These are phyloP conservation scores for Eragrostis tef DNA, from an alignment of 202 grass and related monocot genomes.

Conservation along the genomic window DNA sequence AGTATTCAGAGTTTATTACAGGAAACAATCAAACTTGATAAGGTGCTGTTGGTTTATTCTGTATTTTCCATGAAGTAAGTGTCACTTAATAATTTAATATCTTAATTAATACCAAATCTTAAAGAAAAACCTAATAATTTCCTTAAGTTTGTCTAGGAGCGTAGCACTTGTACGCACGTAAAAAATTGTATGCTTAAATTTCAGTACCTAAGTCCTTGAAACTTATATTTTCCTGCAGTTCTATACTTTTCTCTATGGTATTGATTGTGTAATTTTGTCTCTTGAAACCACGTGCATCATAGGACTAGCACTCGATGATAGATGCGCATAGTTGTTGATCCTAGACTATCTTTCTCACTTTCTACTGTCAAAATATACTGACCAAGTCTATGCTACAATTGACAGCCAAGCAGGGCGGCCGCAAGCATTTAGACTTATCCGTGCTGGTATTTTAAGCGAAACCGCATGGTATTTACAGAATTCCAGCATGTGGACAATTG, in stretches of 20 bases:
- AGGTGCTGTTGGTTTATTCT: constrained; percentile 47
- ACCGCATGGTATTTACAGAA: neutral
- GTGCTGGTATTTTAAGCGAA: neutral
- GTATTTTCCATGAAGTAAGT: constrained; percentile 34
- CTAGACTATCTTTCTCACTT: constrained; percentile 2
- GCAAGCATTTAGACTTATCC: neutral
- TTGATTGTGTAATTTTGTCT: constrained; percentile 13
- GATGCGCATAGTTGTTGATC: neutral
- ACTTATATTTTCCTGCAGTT: constrained; percentile 8
- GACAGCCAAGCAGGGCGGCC: neutral
- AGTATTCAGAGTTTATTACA: constrained; percentile 64
- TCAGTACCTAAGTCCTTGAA: neutral
- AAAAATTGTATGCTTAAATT: constrained; percentile 14
- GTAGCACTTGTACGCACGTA: neutral
- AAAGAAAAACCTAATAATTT: neutral
- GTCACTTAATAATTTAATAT: neutral
- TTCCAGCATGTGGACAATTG: neutral
- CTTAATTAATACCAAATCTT: constrained; percentile 6
- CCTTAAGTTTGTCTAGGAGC: neutral
- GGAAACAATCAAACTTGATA: constrained; percentile 61
- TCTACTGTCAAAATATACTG: constrained; percentile 9
- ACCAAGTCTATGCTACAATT: neutral
- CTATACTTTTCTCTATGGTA: constrained; percentile 2
- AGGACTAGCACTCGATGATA: neutral
- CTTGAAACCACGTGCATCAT: neutral